These are phyloP conservation scores for Populus deltoides DNA, from an alignment of 345 rosid genomes.

Conservation along the genomic window DNA sequence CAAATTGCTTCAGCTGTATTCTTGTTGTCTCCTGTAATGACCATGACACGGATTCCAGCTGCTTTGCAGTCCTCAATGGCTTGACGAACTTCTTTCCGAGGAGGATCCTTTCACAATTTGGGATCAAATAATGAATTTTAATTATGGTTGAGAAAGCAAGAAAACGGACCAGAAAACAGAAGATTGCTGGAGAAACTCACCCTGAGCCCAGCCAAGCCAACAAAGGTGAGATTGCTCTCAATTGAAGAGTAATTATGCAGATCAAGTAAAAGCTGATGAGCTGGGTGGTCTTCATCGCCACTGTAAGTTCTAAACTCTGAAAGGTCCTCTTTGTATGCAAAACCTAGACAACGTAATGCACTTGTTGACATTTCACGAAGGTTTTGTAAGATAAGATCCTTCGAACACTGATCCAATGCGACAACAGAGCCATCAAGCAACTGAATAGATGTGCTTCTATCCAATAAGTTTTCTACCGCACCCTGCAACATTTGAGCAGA, in stretches of 20 bases:
- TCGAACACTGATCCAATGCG: constrained; percentile 57
- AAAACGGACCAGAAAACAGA: neutral
- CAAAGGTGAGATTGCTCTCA: constrained; percentile 72
- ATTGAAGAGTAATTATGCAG: constrained; percentile 71
- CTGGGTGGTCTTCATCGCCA: constrained; percentile 90
- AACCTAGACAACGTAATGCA: constrained; percentile 86
- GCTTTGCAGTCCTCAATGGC: constrained; percentile 94
- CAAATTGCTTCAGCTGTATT: constrained; percentile 95
- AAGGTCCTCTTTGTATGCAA: constrained; percentile 64
- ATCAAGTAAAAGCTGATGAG: constrained; percentile 74
- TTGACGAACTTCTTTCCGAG: constrained; percentile 87
- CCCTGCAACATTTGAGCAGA: constrained; percentile 55
- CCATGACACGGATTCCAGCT: constrained; percentile 98
- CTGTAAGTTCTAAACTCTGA: constrained; percentile 62
- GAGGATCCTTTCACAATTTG: constrained; percentile 70
- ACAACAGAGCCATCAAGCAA: constrained; percentile 67
- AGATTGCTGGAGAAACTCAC: constrained; percentile 37
- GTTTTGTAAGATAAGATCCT: constrained; percentile 52
- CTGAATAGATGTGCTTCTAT: constrained; percentile 75
- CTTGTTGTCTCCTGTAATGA: constrained; percentile 94
- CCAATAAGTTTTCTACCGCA: constrained; percentile 86
- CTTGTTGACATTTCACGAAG: constrained; percentile 69
- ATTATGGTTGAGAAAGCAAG: neutral
- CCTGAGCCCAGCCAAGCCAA: constrained; percentile 83
- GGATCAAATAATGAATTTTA: constrained; percentile 9